Base-by-base conservation (phyloP, 306 rosid genomes). In the Trichosanthes cucumerina region DNA sequence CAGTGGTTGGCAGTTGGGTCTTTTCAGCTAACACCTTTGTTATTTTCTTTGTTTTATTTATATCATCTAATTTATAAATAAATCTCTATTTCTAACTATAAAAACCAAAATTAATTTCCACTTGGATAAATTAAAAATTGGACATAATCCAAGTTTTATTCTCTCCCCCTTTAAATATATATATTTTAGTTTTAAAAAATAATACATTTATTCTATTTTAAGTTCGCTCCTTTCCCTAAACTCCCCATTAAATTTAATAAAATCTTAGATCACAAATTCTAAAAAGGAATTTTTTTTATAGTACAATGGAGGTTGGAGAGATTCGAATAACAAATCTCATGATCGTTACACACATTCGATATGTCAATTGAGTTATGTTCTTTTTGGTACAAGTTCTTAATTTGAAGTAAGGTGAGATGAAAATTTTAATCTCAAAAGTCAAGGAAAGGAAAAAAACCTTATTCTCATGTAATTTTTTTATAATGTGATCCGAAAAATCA, bases 1-100 rank as follows among this genome's bases (percentile, higher is more conserved):
- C 88, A 71, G 88, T 78, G 78, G 90, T 84, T 86, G 97, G 87
- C 92, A 83, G 82, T 86, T 88, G 87, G 81, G 87, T 86, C 88
- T 66, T 83, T 84, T 89, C 91, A 63, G 28, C 80, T 78, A 59
- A 28, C 63, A 28, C 81, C 80, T 81, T 75, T 79, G 23, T 85
- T 52, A 52, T 71, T 76, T 75, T 47, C 70, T 39, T 71, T 44
- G 41, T 50, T 81, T 38, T 43, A 66, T 38, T 66, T 9, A 36
- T 38, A 3, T 4, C 73, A 34, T 66, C 28, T 69, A 19, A 11
- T 39, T 21, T 2, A 39, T 6, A 68, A 9, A 16, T 3, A 68
- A 68, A n/a, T n/a, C 10, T 19, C 7, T 36, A 1, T 9, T 31
- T 57, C 21, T 58, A 23, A 58, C 6, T 9, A 58, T 58, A 24